Base-by-base conservation (phyloP, 345 rosid genomes). In the Hibiscus syriacus region DNA sequence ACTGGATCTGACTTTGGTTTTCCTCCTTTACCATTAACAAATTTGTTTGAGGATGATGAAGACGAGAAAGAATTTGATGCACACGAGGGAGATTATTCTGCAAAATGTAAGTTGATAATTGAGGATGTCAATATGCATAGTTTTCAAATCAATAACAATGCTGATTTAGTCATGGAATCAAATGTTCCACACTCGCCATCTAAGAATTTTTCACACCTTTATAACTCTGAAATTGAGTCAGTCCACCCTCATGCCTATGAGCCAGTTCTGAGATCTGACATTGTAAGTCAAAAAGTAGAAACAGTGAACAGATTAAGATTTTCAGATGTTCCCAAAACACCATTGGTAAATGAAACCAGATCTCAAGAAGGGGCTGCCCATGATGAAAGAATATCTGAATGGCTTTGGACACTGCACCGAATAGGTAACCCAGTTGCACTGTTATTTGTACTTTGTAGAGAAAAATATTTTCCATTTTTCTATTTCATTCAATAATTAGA, bases 321-420 rank as follows among this genome's bases (percentile, higher is more conserved):
- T 79, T 79, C 89, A 64, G 87, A 84, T 84, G 80, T 66, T 64
- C 82, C 83, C 5, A 86, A 81, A 74, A 52, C 78, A 66, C 73
- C 87, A 16, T 77, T 83, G 69, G 71, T 73, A 67, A 82, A 83
- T 68, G 75, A 80, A 46, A 57, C 75, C 54, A 55, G 77, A 32
- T 76, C 87, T 55, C 72, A 41, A 11, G 80, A 74, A 72, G 82
- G 76, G 69, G 55, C 79, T 36, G 79, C 70, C 58, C 77, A 74
- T 55, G 88, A 84, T 63, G 90, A 81, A 57, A 77, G 85, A 74
- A 82, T 86, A 61, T 85, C 96, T 72, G 98, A 92, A 74, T 92
- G 96, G 96, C 96, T 85, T 75, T 90, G 96, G 98, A 92, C 92
- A 34, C 74, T 89, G 83, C 96, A 92, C 71, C 83, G 83, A 27